Evolutionary conservation across 1,284 basidiomycete genomes (phyloP), one percentile per base, ranked within the genome.

Genomic region (Stereum hirsutum): DNA sequence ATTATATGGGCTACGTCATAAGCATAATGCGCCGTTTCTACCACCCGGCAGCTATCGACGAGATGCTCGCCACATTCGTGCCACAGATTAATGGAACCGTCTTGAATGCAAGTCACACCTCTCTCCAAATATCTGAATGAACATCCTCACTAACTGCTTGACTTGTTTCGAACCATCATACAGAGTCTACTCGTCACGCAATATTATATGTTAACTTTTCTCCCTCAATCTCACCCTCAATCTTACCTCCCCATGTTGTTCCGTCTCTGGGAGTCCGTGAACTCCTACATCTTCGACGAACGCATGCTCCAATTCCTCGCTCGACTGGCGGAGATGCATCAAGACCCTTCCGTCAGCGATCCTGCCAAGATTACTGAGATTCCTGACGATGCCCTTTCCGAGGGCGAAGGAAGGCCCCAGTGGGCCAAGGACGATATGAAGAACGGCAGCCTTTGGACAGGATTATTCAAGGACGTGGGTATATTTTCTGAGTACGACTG

Each of bases 401-500:
- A 81, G 44, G 78, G 70, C 46, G 81, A 81, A 56, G 69, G 62
- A 24, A 66, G 79, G 40, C 80, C 78, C 17, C 61, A 70, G 25
- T 85, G 77, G 75, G 58, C 63, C 27, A 59, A 65, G 36, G 64
- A 69, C 35, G 68, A 73, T 49, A 48, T 69, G 24, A 58, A 65
- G 34, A 56, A 63, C 32, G 60, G 61, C 26, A 59, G 59, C 42
- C 56, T 51, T 11, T 90, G 87, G 86, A 60, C 61, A 19, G 87
- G 88, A 8, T 63, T 91, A 20, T 81, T 75, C 60, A 85, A 83
- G 57, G 87, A 89, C 54, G 78, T 91, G 33, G 88, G 88, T 21
- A 85, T 97, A 46, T 94, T 94, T 58, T 83, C 83, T 34, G 84
- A 92, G 49, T 73, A 84, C 52, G 85, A 96, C 57, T 96, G 89